Base-by-base conservation (phyloP, 345 rosid genomes). In the Lumnitzera racemosa region DNA sequence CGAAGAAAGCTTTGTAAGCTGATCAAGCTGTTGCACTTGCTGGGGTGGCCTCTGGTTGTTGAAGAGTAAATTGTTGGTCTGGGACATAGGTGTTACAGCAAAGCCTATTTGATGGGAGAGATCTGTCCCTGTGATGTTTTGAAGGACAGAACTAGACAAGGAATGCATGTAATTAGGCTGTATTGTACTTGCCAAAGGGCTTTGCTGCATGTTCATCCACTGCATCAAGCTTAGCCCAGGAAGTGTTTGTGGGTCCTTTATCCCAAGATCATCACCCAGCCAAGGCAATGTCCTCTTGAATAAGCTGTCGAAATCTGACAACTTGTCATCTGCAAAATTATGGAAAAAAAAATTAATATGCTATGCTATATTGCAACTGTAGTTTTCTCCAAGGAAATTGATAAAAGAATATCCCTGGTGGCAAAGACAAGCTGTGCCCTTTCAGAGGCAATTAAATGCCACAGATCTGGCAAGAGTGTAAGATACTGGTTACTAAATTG, bases 151-250 rank as follows among this genome's bases (percentile, higher is more conserved):
- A 15, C 78, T 78, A 24, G 84, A 65, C 61, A 79, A 61, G 27
- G 82, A 67, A 47, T 77, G 79, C 68, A 73, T 51, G 67, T 72
- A 78, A 75, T 73, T 77, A 12, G 81, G 75, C 67, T 78, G 87
- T 60, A 83, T 49, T 27, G 89, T 46, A 75, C 74, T 78, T 27
- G 74, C 70, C 36, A 80, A 73, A 68, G 92, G 56, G 63, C 71
- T 85, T 66, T 88, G 97, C 66, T 84, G 96, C 92, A 90, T 75
- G 70, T 76, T 90, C 96, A 90, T 90, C 95, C 95, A 88, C 72
- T 90, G 95, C 70, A 79, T 87, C 67, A 95, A 73, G 73, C 95
- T 85, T 49, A 95, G 66, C 55, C 95, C 96, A 51, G 92, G 84
- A 49, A 46, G 73, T 57, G 77, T 74, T 63, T 46, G 95, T 48